phyloP scores from a whole-genome alignment of 176 grass and related monocot species.

The Hordeum marinum region DNA sequence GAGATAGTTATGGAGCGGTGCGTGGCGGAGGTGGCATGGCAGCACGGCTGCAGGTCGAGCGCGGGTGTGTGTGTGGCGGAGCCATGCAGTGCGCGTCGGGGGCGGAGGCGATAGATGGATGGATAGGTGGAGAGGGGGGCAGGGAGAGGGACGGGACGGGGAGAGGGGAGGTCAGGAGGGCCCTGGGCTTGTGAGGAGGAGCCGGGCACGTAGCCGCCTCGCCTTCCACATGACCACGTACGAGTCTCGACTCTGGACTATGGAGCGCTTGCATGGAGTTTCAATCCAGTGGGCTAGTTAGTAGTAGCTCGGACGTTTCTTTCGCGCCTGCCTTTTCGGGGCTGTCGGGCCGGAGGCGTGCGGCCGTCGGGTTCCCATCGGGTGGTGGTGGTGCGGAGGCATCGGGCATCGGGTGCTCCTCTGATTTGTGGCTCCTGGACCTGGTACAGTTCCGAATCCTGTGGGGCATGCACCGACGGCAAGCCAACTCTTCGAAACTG shows the following conservation, averaged over 20 bases:
- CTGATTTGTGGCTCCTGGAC: background rate
- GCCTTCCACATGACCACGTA: constrained; percentile 43
- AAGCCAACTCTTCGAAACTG: background rate
- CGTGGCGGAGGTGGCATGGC: background rate
- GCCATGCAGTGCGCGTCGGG: constrained; percentile 15
- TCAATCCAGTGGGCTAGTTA: background rate
- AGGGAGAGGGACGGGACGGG: constrained; percentile 40
- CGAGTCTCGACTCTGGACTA: background rate
- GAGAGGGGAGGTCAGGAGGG: background rate
- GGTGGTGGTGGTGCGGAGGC: background rate
- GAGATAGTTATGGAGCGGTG: constrained; percentile 31
- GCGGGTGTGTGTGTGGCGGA: constrained; percentile 36
- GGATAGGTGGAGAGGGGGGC: constrained; percentile 7
- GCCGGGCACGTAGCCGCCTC: constrained; percentile 51
- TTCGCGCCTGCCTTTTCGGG: background rate
- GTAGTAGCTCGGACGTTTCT: background rate
- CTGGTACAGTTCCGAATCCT: background rate
- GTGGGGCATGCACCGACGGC: background rate
- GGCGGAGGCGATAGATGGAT: background rate
- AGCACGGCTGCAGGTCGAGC: background rate
- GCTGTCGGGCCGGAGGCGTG: constrained; percentile 2
- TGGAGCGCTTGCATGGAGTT: background rate
- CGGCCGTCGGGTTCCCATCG: background rate
- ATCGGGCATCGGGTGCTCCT: background rate
- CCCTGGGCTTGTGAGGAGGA: constrained; percentile 36